These are phyloP conservation scores for Keqinozyma sinolaborantium DNA, from an alignment of 1,139 yeast species.

Conservation along the genomic window DNA sequence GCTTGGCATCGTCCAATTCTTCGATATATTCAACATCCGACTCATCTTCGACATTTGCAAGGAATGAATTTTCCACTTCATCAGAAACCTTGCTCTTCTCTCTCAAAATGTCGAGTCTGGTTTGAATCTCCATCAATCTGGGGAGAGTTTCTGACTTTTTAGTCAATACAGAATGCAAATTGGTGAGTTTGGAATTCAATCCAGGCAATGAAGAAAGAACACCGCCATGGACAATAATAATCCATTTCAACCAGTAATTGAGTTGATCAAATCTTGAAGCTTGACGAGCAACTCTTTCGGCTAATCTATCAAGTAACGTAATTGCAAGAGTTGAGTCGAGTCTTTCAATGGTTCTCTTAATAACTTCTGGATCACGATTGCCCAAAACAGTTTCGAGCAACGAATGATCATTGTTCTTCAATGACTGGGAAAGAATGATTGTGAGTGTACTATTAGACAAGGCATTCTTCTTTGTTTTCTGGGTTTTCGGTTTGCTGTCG, in stretches of 20 bases:
- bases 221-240: slow-evolving; percentile 87
- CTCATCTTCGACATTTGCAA: slow-evolving; percentile 16
- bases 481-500: slow-evolving; percentile 22
- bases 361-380: slow-evolving; percentile 69
- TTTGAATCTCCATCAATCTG: slow-evolving; percentile 76
- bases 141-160: slow-evolving; percentile 76
- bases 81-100: slow-evolving; percentile 69
- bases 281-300: slow-evolving; percentile 77
- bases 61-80: slow-evolving; percentile 34
- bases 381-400: slow-evolving; percentile 76
- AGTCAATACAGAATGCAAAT: slow-evolving; percentile 72
- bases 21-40: slow-evolving; percentile 39
- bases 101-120: slow-evolving; percentile 68
- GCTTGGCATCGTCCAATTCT: slow-evolving; percentile 36
- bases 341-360: slow-evolving; percentile 68
- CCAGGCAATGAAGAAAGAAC: slow-evolving; percentile 66
- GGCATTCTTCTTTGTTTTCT: slow-evolving; percentile 22
- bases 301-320: slow-evolving; percentile 70
- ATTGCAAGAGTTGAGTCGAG: slow-evolving; percentile 75
- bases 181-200: slow-evolving; percentile 62
- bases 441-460: slow-evolving; percentile 52
- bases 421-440: slow-evolving; percentile 64
- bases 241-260: slow-evolving; percentile 91
- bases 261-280: slow-evolving; percentile 65
- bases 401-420: slow-evolving; percentile 68